Percentiles rank a stretch among this genome's conserved stretches.
These are phyloP conservation scores for Plasmodium yoelii DNA, from an alignment of 169 alveolate genomes.

Conservation along the genomic window DNA sequence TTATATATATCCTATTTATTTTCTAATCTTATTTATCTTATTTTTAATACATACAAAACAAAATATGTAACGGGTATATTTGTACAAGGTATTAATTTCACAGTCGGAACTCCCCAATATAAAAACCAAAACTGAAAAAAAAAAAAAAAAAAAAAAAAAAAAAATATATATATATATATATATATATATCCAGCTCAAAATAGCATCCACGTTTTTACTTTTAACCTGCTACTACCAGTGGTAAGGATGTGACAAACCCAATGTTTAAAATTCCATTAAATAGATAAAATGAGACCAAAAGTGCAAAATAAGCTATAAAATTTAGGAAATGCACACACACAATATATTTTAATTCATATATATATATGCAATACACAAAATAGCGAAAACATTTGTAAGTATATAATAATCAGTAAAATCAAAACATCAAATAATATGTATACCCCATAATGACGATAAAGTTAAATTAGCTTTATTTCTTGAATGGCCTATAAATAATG, in stretches of 20 bases:
- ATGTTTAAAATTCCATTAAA: conserved; percentile 62
- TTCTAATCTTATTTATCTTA: not conserved
- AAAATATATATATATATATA: too few species aligned
- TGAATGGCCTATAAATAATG: conserved; percentile 34
- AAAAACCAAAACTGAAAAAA: conserved; percentile 28
- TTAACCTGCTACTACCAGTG: conserved; percentile 63
- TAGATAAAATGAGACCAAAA: conserved; percentile 19
- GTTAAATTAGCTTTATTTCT: conserved; percentile 30
- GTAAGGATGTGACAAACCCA: conserved; percentile 55
- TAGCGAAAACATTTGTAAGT: not conserved
- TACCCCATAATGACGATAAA: conserved; percentile 55
- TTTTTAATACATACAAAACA: conserved; percentile 27
- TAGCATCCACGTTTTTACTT: not conserved
- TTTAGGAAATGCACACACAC: not conserved
- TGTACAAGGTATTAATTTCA: conserved; percentile 20
- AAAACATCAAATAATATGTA: not conserved
- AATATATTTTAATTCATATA: not conserved
- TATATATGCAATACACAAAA: not conserved
- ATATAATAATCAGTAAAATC: not conserved
- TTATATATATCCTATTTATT: too few species aligned
- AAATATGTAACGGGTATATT: conserved; percentile 32
- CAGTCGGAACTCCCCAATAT: conserved; percentile 36
- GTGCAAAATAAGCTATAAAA: conserved; percentile 32
- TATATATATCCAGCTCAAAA: not conserved
- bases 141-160: not conserved